Evolutionary conservation across 2,329 filamentous ascomycete genomes (phyloP).

Genomic region (Ceratocystis huliohia): DNA sequence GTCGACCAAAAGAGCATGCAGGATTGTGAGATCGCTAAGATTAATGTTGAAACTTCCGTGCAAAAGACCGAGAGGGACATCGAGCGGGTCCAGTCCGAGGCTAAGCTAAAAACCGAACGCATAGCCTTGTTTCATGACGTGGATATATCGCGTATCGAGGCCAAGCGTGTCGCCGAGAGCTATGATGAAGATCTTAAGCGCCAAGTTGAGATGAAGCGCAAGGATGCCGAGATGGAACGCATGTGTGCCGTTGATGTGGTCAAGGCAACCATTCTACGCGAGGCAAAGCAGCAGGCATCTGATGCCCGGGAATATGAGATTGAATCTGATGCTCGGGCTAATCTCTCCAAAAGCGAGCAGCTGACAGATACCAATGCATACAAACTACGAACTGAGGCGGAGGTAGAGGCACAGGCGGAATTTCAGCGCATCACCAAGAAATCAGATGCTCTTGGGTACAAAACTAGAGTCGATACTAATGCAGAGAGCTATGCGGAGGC

Average conservation of each 20-base stretch:
- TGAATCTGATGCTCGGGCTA: constrained; percentile 45
- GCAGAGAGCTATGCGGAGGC: constrained; percentile 29
- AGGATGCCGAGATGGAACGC: constrained; percentile 66
- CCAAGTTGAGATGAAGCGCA: constrained; percentile 64
- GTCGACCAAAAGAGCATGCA: constrained; percentile 66
- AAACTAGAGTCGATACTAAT: constrained; percentile 36
- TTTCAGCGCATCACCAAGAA: constrained; percentile 32
- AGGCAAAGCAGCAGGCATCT: constrained; percentile 55
- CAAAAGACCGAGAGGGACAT: constrained; percentile 74
- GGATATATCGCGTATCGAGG: constrained; percentile 61
- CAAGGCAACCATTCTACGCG: constrained; percentile 57
- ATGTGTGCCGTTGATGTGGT: constrained; percentile 67
- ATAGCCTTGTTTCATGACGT: constrained; percentile 61
- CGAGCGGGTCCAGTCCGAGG: constrained; percentile 67
- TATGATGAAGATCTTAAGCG: constrained; percentile 70
- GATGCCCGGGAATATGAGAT: constrained; percentile 54
- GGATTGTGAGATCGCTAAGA: constrained; percentile 78
- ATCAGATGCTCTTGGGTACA: constrained; percentile 40
- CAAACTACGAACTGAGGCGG: constrained; percentile 36
- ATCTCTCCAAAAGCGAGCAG: constrained; percentile 41
- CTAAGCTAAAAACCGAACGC: constrained; percentile 59
- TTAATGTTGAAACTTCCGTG: constrained; percentile 73
- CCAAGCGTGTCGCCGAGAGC: constrained; percentile 58
- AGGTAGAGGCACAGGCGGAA: constrained; percentile 31
- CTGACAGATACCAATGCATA: constrained; percentile 41